Conservation (phyloP, 78 protist species). For the Dictyostelium firmibasis region DNA sequence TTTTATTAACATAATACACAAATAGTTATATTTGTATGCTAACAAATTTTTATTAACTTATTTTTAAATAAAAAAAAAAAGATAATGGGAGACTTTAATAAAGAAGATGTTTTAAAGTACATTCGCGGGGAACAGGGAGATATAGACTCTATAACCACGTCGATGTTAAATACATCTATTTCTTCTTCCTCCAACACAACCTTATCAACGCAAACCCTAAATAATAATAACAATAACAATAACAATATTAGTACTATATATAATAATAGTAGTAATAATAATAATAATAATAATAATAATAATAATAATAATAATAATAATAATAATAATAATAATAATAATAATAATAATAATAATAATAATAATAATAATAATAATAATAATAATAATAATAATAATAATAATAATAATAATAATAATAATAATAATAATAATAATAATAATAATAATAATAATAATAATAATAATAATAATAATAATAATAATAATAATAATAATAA, state of each 20-base stretch:
- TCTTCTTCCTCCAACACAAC: neutral
- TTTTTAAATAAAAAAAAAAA: neutral
- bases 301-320: neutral
- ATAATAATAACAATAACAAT: too few relatives aligned
- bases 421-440: too few relatives aligned
- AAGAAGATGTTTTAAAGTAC: constrained; percentile 7
- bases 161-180: neutral
- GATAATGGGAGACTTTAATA: constrained; percentile 34
- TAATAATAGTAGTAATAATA: too few relatives aligned
- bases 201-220: neutral
- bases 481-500: neutral
- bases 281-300: neutral
- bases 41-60: too few relatives aligned
- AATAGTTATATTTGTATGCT: too few relatives aligned
- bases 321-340: neutral
- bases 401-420: too few relatives aligned
- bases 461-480: neutral
- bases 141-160: neutral
- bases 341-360: neutral
- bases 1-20: neutral
- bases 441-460: too few relatives aligned
- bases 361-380: neutral
- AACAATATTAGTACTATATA: too few relatives aligned
- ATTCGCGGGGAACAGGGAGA: neutral
- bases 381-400: too few relatives aligned